Percentiles rank a stretch among this genome's conserved stretches.
Conservation (phyloP, 179 eudicot species). For the Amaranthus tricolor region DNA sequence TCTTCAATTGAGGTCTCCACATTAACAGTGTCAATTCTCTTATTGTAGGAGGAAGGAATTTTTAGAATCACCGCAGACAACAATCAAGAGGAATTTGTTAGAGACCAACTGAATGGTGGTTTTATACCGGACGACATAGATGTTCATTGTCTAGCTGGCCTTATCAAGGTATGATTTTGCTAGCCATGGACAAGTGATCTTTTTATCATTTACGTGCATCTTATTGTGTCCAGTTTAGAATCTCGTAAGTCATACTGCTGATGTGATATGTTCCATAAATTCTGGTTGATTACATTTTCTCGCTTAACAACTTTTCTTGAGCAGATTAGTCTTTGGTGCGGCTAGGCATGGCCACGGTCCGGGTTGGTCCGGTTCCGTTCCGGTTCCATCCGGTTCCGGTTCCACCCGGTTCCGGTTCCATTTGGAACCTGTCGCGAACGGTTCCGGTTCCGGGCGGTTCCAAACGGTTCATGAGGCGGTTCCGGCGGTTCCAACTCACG, state of each 20-base stretch:
- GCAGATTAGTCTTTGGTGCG: neutral
- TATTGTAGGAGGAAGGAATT: constrained; percentile 61
- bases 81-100: constrained; percentile 59
- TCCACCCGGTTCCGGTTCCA: no score
- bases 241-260: neutral
- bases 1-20: neutral
- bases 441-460: no score
- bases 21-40: constrained; percentile 2
- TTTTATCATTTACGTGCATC: neutral
- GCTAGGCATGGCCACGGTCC: no score
- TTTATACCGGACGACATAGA: constrained; percentile 57
- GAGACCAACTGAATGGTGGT: constrained; percentile 58
- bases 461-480: no score
- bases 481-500: no score
- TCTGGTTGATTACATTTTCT: neutral
- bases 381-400: no score
- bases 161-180: constrained; percentile 52
- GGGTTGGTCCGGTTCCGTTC: no score
- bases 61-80: constrained; percentile 69
- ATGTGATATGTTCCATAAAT: neutral
- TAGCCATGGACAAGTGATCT: neutral
- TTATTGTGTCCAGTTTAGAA: neutral
- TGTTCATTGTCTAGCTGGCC: constrained; percentile 66
- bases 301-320: neutral
- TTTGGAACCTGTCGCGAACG: no score